Evolutionary conservation across 2,329 filamentous ascomycete genomes (phyloP), one percentile per base, ranked within the genome.

Genomic region (Escovopsis sp.): DNA sequence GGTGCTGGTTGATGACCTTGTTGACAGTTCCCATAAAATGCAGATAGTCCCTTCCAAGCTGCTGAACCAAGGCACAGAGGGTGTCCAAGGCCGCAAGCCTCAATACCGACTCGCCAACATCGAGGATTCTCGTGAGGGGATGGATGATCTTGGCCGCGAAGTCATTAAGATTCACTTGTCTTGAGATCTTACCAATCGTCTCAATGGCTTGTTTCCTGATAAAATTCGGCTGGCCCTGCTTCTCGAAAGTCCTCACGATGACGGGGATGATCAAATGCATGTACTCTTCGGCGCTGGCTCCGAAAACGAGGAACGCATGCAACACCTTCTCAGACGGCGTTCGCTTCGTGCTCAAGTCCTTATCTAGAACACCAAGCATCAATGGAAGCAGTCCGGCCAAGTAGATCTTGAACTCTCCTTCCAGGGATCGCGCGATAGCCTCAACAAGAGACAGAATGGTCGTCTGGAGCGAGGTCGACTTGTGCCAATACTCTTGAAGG

Each of bases 231-330:
- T 93, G 85, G 10, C 82, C 80, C 30, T 82, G 76, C 55, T 86
- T 93, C 59, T 98, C 89, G 55, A 98, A 96, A 39, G 94, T 83
- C 37, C 83, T 80, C 8, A 98, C 88, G 54, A 98, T 87, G 33
- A 94, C 86, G 0, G 91, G 91, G 41, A 98, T 85, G 51, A 99
- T 96, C 41, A 98, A 71, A 59, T 98, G 91, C 91, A 98, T 98
- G 60, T 98, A 98, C 59, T 98, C 91, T 59, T 98, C 91, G 10
- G 84, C 85, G 55, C 88, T 96, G 0, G 88, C 82, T 1, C 93
- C 93, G 58, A 98, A 98, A 1, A 98, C 85, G 26, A 98, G 67
- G 60, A 99, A 94, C 0, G 89, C 88, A 57, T 96, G 91, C 23
- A 99, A 69, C 4, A 98, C 88, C 52, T 82, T 82, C 58, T 95